Base-by-base conservation (phyloP, 306 rosid genomes). In the Elaeagnus macrophylla region DNA sequence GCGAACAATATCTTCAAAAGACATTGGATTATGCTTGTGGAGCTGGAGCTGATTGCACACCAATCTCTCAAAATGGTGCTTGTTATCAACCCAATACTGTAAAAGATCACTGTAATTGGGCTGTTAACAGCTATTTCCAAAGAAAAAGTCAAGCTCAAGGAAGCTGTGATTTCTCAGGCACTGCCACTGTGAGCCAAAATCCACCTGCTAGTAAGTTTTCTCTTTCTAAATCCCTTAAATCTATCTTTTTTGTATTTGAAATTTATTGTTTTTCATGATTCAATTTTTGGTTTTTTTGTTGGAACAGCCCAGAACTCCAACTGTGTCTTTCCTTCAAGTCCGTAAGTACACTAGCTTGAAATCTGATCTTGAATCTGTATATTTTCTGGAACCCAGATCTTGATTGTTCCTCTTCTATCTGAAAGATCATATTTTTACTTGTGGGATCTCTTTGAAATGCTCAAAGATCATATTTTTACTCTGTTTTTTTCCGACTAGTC, bases 21-120 rank as follows among this genome's bases (percentile, higher is more conserved):
- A 51, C 78, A 8, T 55, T 93, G 39, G 99, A 93, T 67, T 93
- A 87, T 75, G 99, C 99, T 8, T 93, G 99, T 74, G 99, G 99
- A 67, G 80, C 83, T 44, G 99, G 99, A 54, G 99, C 99, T 65
- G 99, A 93, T 39, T 93, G 99, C 35, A 12, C 72, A 5, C 77
- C 75, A 9, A 79, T 93, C 54, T 1, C 32, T 7, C 89, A 80
- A 66, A 82, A 36, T 79, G 99, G 99, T 62, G 62, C 60, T 7
- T 93, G 99, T 75, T 93, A 42, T 73, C 53, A 67, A 3, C 99
- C 99, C 7, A 93, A 93, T 64, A 87, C 96, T 11, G 57, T 93
- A 8, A 84, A 93, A 42, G 95, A 81, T 68, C 99, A 93, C 60
- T 93, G 99, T 67, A 83, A 20, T 51, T 93, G 76, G 67, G 99